Evolutionary conservation across 2,329 filamentous ascomycete genomes (phyloP).

Genomic region (Cordyceps fumosorosea): DNA sequence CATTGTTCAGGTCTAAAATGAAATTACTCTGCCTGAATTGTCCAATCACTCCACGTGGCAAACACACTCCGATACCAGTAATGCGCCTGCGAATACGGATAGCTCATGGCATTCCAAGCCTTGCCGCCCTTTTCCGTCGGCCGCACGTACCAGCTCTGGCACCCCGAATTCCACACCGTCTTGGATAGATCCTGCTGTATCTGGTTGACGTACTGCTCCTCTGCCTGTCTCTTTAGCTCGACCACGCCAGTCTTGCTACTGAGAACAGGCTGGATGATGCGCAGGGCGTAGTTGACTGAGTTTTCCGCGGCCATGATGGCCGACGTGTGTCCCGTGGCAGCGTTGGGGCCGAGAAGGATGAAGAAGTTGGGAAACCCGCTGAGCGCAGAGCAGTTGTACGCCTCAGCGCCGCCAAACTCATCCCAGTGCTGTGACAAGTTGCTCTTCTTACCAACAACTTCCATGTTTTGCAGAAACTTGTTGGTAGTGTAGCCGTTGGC

Average conservation of each 20-base stretch:
- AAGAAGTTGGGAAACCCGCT: slow-evolving; percentile 39
- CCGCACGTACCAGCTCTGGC: slow-evolving; percentile 41
- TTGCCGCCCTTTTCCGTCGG: slow-evolving; percentile 34
- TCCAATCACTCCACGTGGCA: neutral
- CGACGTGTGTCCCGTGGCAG: slow-evolving; percentile 37
- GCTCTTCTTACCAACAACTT: slow-evolving; percentile 37
- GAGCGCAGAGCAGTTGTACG: slow-evolving; percentile 39
- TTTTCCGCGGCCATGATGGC: slow-evolving; percentile 42
- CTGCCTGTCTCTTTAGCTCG: slow-evolving; percentile 24
- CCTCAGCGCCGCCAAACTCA: slow-evolving; percentile 27
- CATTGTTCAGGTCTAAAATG: no score
- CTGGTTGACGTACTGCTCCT: slow-evolving; percentile 19
- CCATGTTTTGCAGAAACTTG: slow-evolving; percentile 38
- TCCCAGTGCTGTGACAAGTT: neutral
- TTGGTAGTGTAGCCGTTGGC: slow-evolving; percentile 44
- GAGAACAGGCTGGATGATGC: slow-evolving; percentile 29
- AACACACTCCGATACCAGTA: slow-evolving; percentile 2
- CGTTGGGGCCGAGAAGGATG: slow-evolving; percentile 32
- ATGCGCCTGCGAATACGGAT: slow-evolving; percentile 5
- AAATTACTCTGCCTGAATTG: neutral
- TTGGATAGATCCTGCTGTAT: slow-evolving; percentile 32
- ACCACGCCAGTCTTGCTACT: slow-evolving; percentile 25
- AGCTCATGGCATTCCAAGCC: slow-evolving; percentile 20
- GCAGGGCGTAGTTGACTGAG: slow-evolving; percentile 35
- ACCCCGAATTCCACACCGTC: slow-evolving; percentile 39